Evolutionary conservation across 2,329 filamentous ascomycete species (phyloP).

Genomic region (Pyrenochaeta sp.): DNA sequence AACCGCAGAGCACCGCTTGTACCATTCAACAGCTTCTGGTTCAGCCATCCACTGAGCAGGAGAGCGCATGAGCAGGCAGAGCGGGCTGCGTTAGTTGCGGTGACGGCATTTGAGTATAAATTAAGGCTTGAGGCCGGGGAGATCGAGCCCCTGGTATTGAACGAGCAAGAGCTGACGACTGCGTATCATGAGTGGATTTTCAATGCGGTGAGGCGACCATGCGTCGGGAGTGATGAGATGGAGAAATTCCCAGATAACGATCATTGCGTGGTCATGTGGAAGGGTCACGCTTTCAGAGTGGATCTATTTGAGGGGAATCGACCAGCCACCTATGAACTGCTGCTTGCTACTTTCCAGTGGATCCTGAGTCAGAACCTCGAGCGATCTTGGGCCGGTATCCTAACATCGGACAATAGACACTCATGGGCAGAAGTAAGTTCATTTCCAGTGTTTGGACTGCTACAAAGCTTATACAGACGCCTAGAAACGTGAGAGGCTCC

Average conservation of each 20-base stretch:
- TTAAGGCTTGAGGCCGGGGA: not conserved
- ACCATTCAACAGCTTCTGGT: not conserved
- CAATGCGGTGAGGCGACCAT: not conserved
- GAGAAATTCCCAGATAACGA: not conserved
- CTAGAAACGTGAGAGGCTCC: not conserved
- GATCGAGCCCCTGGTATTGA: not conserved
- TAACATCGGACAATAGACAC: not conserved
- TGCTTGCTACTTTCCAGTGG: not conserved
- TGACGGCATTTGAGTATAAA: not conserved
- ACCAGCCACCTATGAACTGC: not conserved
- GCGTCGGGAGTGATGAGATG: not conserved
- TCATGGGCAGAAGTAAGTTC: not conserved
- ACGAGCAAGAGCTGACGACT: not conserved
- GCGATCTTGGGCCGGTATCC: not conserved
- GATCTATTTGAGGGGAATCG: not conserved
- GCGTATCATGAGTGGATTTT: not conserved
- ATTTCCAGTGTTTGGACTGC: not conserved
- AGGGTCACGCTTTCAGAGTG: not conserved
- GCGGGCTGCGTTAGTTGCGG: not conserved
- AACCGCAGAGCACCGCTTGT: not conserved
- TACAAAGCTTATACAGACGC: not conserved
- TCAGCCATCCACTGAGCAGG: not conserved
- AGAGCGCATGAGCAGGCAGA: not conserved
- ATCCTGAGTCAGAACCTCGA: not conserved
- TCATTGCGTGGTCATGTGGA: not conserved